A percentile compares a stretch with the other conserved stretches of the same genome.
Evolutionary conservation across 2,329 filamentous ascomycete species (phyloP).

Genomic region (Calonectria hongkongensis): DNA sequence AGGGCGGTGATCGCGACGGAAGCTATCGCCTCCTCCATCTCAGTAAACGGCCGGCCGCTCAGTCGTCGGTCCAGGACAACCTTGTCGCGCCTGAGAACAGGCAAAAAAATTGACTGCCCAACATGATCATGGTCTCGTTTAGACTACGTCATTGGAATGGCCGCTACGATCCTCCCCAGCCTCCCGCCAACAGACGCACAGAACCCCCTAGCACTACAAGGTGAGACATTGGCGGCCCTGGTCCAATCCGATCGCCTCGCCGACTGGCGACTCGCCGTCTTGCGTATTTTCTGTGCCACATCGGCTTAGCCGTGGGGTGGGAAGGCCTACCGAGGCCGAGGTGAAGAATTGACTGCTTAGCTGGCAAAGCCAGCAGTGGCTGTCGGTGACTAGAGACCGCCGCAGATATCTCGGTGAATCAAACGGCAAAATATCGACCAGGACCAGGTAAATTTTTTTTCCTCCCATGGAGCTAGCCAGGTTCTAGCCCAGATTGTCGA

Average conservation of each 20-base stretch:
- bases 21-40: slow-evolving; percentile 41
- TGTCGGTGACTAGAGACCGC: slow-evolving; percentile 41
- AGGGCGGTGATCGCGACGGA: slow-evolving; percentile 46
- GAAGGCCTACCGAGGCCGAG: slow-evolving; percentile 41
- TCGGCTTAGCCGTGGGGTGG: slow-evolving; percentile 54
- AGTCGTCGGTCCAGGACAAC: slow-evolving; percentile 48
- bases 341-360: slow-evolving; percentile 39
- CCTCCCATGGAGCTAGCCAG: slow-evolving; percentile 14
- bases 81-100: slow-evolving; percentile 50
- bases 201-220: slow-evolving; percentile 36
- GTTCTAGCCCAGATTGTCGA: slow-evolving; percentile 23
- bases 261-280: slow-evolving; percentile 31
- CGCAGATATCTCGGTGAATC: slow-evolving; percentile 51
- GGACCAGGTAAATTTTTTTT: slow-evolving; percentile 32
- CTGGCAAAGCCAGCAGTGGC: slow-evolving; percentile 44
- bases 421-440: slow-evolving; percentile 41
- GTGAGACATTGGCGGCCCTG: slow-evolving; percentile 44
- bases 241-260: slow-evolving; percentile 47
- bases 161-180: slow-evolving; percentile 45
- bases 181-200: slow-evolving; percentile 40
- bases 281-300: slow-evolving; percentile 41
- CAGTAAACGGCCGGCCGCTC: slow-evolving; percentile 46
- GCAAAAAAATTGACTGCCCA: slow-evolving; percentile 32
- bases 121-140: slow-evolving; percentile 36
- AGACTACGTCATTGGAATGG: slow-evolving; percentile 53